Evolutionary conservation across 768 basidiomycete species (phyloP).

Genomic region (Lentinula detonsa): DNA sequence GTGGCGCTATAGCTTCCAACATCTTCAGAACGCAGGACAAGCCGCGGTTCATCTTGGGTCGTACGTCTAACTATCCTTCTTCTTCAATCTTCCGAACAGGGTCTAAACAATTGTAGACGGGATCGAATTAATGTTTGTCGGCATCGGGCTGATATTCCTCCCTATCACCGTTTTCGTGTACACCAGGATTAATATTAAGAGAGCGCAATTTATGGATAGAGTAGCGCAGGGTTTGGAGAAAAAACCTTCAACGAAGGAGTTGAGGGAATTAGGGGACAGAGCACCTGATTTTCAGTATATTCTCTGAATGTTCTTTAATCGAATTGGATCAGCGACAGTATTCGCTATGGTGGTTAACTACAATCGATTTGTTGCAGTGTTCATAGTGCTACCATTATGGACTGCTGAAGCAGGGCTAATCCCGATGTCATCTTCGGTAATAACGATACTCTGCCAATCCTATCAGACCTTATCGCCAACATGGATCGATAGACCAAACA

Average conservation of each 20-base stretch:
- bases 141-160: constrained; percentile 51
- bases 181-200: constrained; percentile 45
- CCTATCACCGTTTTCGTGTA: constrained; percentile 46
- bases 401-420: too few species aligned
- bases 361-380: too few species aligned
- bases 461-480: too few species aligned
- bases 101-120: constrained; percentile 34
- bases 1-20: constrained; percentile 58
- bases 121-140: constrained; percentile 62
- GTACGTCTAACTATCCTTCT: constrained; percentile 29
- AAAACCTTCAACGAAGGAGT: constrained; percentile 11
- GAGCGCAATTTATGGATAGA: constrained; percentile 29
- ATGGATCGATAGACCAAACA: too few species aligned
- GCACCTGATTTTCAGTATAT: constrained; percentile 9
- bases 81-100: not conserved
- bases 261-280: constrained; percentile 5
- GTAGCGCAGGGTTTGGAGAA: constrained; percentile 6
- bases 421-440: too few species aligned
- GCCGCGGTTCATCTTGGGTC: constrained; percentile 57
- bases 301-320: not conserved
- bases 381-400: too few species aligned
- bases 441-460: too few species aligned
- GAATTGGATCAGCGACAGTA: too few species aligned
- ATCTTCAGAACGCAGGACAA: constrained; percentile 54
- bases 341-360: too few species aligned